These are phyloP conservation scores for Coemansia sp. DNA, from an alignment of 192 early-diverging fungal species.

Conservation along the genomic window DNA sequence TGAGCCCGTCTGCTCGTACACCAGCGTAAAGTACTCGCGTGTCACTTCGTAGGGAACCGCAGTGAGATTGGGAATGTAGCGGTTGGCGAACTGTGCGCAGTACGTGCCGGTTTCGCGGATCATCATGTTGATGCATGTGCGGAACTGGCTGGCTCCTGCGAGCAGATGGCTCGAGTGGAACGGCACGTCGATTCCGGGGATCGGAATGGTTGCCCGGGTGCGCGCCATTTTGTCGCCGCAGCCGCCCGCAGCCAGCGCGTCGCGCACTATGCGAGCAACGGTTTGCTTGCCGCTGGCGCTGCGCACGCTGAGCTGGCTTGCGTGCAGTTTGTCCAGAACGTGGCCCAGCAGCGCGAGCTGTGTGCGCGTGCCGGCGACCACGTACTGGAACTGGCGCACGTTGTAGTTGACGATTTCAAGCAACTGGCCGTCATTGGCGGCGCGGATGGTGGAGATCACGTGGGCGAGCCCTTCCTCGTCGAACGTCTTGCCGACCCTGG, in stretches of 20 bases:
- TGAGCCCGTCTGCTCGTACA: conserved; percentile 70
- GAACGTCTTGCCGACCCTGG: conserved; percentile 74
- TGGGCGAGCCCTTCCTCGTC: conserved; percentile 63
- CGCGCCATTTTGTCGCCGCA: conserved; percentile 63
- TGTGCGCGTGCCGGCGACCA: conserved; percentile 79
- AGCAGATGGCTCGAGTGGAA: conserved; percentile 94
- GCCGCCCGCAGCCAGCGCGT: conserved; percentile 47
- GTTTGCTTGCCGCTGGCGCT: not conserved
- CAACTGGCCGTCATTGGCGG: conserved; percentile 57
- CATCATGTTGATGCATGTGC: conserved; percentile 73
- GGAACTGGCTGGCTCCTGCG: conserved; percentile 85
- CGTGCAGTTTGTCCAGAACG: conserved; percentile 77
- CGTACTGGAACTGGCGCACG: conserved; percentile 94
- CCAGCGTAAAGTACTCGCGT: conserved; percentile 71
- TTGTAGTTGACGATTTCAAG: conserved; percentile 98
- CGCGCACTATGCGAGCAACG: conserved; percentile 54
- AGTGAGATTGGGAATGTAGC: conserved; percentile 96
- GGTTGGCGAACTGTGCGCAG: conserved; percentile 63
- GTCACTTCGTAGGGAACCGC: conserved; percentile 77
- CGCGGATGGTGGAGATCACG: conserved; percentile 61
- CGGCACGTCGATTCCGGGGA: conserved; percentile 91
- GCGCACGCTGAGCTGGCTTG: conserved; percentile 57
- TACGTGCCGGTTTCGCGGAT: conserved; percentile 74
- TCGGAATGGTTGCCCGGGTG: conserved; percentile 82
- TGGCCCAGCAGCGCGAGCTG: conserved; percentile 71